phyloP scores from a whole-genome alignment of 2,329 filamentous ascomycete species.

The Penicillium rolfsii region DNA sequence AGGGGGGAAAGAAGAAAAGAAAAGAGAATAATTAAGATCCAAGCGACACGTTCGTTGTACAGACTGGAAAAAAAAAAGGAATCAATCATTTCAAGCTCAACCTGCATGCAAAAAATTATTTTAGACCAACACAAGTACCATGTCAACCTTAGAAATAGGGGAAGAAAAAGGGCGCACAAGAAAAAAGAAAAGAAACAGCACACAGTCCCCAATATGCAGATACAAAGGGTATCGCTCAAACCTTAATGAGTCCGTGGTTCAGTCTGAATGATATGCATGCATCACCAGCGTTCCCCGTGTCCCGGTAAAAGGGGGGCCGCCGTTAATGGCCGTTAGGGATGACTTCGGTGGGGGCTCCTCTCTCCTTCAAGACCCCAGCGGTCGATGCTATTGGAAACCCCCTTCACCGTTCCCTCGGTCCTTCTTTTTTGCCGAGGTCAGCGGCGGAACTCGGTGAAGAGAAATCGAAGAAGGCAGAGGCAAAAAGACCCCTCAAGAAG shows the following conservation, averaged over 20 bases:
- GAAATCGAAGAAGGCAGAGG: not conserved
- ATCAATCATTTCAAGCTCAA: not conserved
- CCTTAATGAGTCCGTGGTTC: slow-evolving; percentile 10
- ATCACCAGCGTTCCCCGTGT: slow-evolving; percentile 22
- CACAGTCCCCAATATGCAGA: not conserved
- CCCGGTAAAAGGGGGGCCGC: slow-evolving; percentile 21
- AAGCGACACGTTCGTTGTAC: slow-evolving; percentile 1
- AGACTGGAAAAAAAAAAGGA: not conserved
- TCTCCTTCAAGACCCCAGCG: not conserved
- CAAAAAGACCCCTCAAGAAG: not conserved
- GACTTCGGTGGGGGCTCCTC: not conserved
- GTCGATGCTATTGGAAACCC: not conserved
- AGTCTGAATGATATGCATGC: slow-evolving; percentile 28
- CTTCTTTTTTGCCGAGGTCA: not conserved
- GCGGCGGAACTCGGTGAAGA: not conserved
- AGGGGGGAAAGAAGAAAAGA: too few relatives aligned
- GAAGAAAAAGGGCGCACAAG: not conserved
- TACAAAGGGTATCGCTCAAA: slow-evolving; percentile 5
- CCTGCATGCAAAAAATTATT: not conserved
- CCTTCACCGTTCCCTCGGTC: slow-evolving; percentile 15
- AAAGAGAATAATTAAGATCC: not conserved
- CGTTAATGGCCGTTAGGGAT: slow-evolving; percentile 28
- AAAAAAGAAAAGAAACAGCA: not conserved
- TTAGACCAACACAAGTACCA: not conserved
- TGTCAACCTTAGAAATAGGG: not conserved